Evolutionary conservation across 306 rosid genomes (phyloP), one percentile per base, ranked within the genome.

Genomic region (Vigna nakashimae): DNA sequence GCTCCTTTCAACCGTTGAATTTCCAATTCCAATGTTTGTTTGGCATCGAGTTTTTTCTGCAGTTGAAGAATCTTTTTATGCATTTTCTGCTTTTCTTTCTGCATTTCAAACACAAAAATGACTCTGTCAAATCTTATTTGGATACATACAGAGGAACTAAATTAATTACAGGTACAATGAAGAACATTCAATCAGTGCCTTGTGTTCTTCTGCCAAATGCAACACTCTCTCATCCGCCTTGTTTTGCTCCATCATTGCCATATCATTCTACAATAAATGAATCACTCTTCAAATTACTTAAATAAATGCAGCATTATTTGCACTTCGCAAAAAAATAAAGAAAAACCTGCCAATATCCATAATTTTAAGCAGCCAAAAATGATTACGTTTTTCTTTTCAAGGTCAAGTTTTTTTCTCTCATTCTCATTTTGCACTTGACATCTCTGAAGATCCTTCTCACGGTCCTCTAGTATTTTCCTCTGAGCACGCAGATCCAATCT

Each of bases 1-100:
- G 97, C 91, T 55, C 98, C 98, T 79, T 80, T 92, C 84, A 89
- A 56, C 0, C 72, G 90, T 83, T 90, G 85, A 24, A 92, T 84
- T 18, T 87, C 88, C 75, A 92, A 79, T 59, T 89, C 92, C 79
- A 95, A 68, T 46, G 87, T 81, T 77, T 92, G 98, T 82, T 88
- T 92, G 6, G 83, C 85, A 83, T 95, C 98, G 18, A 95, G 91
- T 78, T 86, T 63, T 73, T 84, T 85, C 83, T 95, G 86, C 72
- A 95, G 79, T 16, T 84, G 90, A 43, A 88, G 64, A 73, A 92
- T 87, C 75, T 71, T 77, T 73, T 70, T 57, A 15, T 85, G 89
- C 28, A 87, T 83, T 53, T 80, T 58, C 76, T 89, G 93, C 84
- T 92, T 92, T 82, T 87, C 80, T 79, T 65, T 85, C 98, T 95